Percentiles rank a stretch among this genome's conserved stretches.
Evolutionary conservation across 495 filamentous ascomycete genomes (phyloP).

Genomic region (Geoglossum glabrum): DNA sequence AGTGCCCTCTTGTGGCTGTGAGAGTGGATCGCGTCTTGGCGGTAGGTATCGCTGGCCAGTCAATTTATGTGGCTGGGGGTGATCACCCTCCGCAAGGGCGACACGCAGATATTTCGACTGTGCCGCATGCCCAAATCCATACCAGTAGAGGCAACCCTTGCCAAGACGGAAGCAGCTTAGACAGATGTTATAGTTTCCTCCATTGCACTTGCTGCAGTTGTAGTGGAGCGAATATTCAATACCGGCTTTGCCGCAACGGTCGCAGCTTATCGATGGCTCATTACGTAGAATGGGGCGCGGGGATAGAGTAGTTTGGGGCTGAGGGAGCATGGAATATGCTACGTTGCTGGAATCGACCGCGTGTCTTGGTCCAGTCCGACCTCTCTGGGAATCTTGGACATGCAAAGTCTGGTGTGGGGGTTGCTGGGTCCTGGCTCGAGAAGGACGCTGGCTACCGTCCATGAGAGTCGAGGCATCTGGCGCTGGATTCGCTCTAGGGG

Average conservation of each 20-base stretch:
- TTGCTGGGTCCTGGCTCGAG: neutral
- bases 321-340: constrained; percentile 8
- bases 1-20: constrained; percentile 12
- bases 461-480: neutral
- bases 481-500: neutral
- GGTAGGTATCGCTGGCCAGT: constrained; percentile 42
- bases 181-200: constrained; percentile 59
- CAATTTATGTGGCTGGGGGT: constrained; percentile 41
- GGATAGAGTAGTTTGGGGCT: constrained; percentile 10
- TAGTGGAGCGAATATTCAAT: constrained; percentile 73
- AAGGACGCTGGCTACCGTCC: neutral
- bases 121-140: constrained; percentile 49
- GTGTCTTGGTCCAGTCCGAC: neutral
- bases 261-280: constrained; percentile 56
- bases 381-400: neutral
- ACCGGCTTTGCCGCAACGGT: constrained; percentile 38
- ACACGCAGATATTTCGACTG: constrained; percentile 30
- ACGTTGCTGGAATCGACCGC: neutral
- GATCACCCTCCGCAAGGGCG: constrained; percentile 21
- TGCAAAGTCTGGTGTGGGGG: neutral
- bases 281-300: constrained; percentile 28
- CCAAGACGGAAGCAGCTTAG: constrained; percentile 51
- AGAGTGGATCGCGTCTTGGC: constrained; percentile 22
- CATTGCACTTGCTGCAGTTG: constrained; percentile 45
- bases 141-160: constrained; percentile 62